phyloP scores from a whole-genome alignment of 2,329 filamentous ascomycete species.

The Fusarium humuli region DNA sequence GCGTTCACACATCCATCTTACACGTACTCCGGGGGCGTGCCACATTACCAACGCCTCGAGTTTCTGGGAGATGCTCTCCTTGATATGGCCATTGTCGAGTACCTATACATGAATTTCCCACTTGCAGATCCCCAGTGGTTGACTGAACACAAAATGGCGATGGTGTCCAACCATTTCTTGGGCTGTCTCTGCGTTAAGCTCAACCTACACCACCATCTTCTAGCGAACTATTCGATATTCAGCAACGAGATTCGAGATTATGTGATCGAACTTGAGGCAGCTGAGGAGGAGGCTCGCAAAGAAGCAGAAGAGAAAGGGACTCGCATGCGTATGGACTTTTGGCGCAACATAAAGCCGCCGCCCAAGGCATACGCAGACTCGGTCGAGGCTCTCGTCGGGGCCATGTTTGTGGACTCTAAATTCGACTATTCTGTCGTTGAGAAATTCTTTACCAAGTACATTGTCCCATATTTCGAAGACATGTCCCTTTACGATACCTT shows the following conservation, averaged over 20 bases:
- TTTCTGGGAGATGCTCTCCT: conserved; percentile 91
- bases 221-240: conserved; percentile 59
- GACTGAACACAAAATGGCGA: conserved; percentile 99
- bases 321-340: conserved; percentile 69
- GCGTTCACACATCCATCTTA: conserved; percentile 92
- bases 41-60: conserved; percentile 90
- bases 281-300: conserved; percentile 50
- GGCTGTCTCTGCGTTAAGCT: conserved; percentile 83
- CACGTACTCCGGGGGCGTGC: conserved; percentile 76
- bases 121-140: conserved; percentile 93
- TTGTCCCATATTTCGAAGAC: conserved; percentile 83
- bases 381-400: conserved; percentile 88
- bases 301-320: conserved; percentile 50
- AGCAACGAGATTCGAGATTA: conserved; percentile 64
- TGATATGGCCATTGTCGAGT: conserved; percentile 86
- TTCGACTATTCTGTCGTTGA: conserved; percentile 82
- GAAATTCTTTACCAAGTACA: conserved; percentile 79
- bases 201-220: conserved; percentile 80
- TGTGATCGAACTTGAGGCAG: conserved; percentile 68
- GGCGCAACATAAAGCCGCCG: conserved; percentile 71
- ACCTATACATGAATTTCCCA: conserved; percentile 81
- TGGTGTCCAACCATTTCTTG: conserved; percentile 96
- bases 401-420: conserved; percentile 88
- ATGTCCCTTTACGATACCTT: conserved; percentile 90
- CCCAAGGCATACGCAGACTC: conserved; percentile 86